Base-by-base conservation (phyloP, 2,329 filamentous ascomycete species). In the Leptographium procerum region DNA sequence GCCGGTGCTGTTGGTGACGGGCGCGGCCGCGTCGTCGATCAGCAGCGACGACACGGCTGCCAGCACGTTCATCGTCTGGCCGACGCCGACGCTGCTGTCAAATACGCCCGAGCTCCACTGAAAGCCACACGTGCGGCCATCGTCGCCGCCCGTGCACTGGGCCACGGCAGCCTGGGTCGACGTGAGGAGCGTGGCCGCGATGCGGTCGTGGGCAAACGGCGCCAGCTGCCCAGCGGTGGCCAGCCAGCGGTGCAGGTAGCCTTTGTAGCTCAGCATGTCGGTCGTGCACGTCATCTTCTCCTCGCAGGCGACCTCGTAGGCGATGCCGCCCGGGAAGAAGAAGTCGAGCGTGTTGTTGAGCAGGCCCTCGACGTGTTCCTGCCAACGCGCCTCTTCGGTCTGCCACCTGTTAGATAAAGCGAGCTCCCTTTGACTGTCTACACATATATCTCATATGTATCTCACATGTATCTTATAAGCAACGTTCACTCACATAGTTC, bases 211-310 rank as follows among this genome's bases (percentile, higher is more conserved):
- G 0, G 74, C 76, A 54, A 72, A 77, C 0, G 81, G 80, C 1
- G 79, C 77, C 16, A 84, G 58, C 60, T 79, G 70, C 2, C 75
- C 70, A 1, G 76, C 74, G 19, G 73, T 69, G 3, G 76, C 75
- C 61, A 85, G 71, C 74, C 77, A 81, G 22, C 77, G 73, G 40
- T 77, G 72, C 28, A 83, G 69, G 52, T 79, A 75, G 10, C 78
- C 79, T 65, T 84, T 84, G 73, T 81, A 85, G 24, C 76, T 75
- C 57, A 75, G 72, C 68, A 84, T 79, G 64, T 87, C 84, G 24
- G 73, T 73, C 62, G 79, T 79, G 71, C 84, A 87, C 2, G 66
- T 73, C 13, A 58, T 62, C 0, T 72, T 70, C 24, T 60, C 56
- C 66, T 86, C 83, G 70, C 85, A 88, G 22, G 80, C 75, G 34